Evolutionary conservation across 768 basidiomycete genomes (phyloP).

Genomic region (Phanerochaete sordida): DNA sequence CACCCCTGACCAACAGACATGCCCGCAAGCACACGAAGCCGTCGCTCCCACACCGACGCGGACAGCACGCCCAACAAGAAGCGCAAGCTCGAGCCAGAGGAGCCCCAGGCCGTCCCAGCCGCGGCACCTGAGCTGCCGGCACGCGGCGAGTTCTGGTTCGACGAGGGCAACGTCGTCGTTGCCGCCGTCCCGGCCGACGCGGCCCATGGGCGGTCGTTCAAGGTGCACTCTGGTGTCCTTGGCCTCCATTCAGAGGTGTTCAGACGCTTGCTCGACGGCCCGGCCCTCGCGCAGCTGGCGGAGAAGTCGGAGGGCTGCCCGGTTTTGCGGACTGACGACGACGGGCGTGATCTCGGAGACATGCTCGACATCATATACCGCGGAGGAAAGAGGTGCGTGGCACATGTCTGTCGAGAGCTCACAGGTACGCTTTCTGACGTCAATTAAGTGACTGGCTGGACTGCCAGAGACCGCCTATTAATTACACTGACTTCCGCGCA

Average conservation of each 20-base stretch:
- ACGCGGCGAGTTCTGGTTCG: conserved; percentile 1
- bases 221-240: background rate
- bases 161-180: conserved; percentile 4
- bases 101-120: no score
- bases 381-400: background rate
- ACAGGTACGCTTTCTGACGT: no score
- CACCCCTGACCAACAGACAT: no score
- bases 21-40: no score
- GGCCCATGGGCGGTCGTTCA: background rate
- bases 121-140: background rate
- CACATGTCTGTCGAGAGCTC: no score
- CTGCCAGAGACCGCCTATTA: background rate
- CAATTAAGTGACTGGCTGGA: background rate
- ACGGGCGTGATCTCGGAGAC: background rate
- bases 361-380: background rate
- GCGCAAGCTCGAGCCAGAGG: no score
- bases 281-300: background rate
- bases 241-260: background rate
- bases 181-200: no score
- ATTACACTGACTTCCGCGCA: background rate
- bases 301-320: background rate
- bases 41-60: no score
- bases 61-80: no score
- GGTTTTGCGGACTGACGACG: background rate
- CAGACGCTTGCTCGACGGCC: background rate